Percentiles rank a stretch among this genome's conserved stretches.
Conservation (phyloP, 805 yeast species). For the Vanderwaltozyma yarrowii region DNA sequence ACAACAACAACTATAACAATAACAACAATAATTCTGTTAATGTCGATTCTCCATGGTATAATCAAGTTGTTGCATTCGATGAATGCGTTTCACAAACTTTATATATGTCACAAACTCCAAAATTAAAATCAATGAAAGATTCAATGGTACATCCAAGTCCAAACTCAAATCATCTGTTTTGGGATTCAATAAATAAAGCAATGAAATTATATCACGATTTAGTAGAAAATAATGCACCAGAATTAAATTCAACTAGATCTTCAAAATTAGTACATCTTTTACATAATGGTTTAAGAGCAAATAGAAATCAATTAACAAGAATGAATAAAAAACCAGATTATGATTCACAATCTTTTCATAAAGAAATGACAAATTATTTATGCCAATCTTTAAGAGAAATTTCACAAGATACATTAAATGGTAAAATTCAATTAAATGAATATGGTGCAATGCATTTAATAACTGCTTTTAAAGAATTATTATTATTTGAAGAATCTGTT, state of each 20-base stretch:
- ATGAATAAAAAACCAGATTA: conserved; percentile 50
- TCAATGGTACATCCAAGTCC: conserved; percentile 30
- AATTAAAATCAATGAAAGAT: conserved; percentile 23
- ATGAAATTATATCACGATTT: conserved; percentile 42
- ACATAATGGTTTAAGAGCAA: conserved; percentile 47
- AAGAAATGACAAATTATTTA: conserved; percentile 41
- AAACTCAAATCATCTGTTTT: conserved; percentile 36
- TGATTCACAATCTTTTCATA: conserved; percentile 47
- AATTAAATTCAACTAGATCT: conserved; percentile 37
- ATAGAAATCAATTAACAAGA: conserved; percentile 44
- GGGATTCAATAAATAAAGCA: conserved; percentile 43
- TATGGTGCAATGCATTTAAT: conserved; percentile 49
- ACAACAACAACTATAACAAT: conserved; percentile 4
- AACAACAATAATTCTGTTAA: conserved; percentile 12
- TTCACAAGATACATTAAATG: conserved; percentile 39
- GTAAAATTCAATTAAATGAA: conserved; percentile 36
- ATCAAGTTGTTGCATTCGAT: conserved; percentile 42
- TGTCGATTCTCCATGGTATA: conserved; percentile 30
- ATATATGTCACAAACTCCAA: conserved; percentile 28
- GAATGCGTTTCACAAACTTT: conserved; percentile 35
- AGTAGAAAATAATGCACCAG: conserved; percentile 32
- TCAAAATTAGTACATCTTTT: conserved; percentile 41
- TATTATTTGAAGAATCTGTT: conserved; percentile 52
- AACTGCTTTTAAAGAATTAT: conserved; percentile 50
- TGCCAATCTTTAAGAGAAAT: conserved; percentile 43